These are phyloP conservation scores for Ophiostoma pallidulum DNA, from an alignment of 2,329 filamentous ascomycete species.

Conservation along the genomic window DNA sequence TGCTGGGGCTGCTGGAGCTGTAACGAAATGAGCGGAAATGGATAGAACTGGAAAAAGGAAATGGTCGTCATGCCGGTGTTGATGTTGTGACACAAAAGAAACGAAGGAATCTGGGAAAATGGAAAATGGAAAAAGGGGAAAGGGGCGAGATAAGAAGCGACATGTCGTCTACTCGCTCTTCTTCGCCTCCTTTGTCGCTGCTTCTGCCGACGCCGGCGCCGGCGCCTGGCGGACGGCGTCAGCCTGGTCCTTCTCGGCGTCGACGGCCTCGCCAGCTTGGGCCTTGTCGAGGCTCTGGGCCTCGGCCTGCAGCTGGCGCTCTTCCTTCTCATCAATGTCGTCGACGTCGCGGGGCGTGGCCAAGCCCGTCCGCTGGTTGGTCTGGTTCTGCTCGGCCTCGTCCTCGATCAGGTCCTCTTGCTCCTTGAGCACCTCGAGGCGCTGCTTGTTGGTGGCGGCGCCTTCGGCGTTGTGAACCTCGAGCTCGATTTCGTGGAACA, in stretches of 20 bases:
- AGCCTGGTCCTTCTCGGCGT: conserved; percentile 44
- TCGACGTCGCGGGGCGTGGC: conserved; percentile 75
- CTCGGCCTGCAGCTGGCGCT: conserved; percentile 47
- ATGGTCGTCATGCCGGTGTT: no score
- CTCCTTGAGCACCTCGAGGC: conserved; percentile 94
- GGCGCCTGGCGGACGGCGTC: conserved; percentile 32
- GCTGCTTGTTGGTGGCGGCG: conserved; percentile 96
- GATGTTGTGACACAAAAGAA: background rate
- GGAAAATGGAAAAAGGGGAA: background rate
- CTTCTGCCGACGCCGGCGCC: conserved; percentile 34
- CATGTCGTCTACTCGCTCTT: conserved; percentile 22
- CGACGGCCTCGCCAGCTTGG: conserved; percentile 44
- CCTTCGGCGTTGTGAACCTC: conserved; percentile 96
- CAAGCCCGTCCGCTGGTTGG: conserved; percentile 65
- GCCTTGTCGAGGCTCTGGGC: conserved; percentile 37
- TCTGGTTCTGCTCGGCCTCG: conserved; percentile 84
- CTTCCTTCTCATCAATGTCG: conserved; percentile 91
- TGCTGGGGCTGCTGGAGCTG: no score
- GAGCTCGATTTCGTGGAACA: conserved; percentile 98
- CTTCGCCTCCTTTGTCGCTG: conserved; percentile 28
- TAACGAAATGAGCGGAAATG: no score
- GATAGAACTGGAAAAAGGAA: no score
- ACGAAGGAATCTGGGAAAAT: background rate
- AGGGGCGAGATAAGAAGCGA: background rate
- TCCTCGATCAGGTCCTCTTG: conserved; percentile 97